Base-by-base conservation (phyloP, 2,329 filamentous ascomycete species). In the Clonostachys rhizophaga region DNA sequence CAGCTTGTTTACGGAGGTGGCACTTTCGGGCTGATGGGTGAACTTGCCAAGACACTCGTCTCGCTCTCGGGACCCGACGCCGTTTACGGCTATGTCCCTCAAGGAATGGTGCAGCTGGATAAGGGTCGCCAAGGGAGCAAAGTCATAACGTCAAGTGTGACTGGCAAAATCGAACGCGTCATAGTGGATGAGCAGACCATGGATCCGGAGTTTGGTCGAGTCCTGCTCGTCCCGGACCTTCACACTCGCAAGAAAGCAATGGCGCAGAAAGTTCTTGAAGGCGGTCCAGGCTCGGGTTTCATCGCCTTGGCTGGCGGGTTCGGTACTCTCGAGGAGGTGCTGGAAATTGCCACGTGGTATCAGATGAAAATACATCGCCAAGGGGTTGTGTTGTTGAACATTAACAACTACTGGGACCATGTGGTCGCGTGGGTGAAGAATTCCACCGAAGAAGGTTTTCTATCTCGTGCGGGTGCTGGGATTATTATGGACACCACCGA, bases 251-350 rank as follows among this genome's bases (percentile, higher is more conserved):
- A 99, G 75, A 83, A 87, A 55, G 76, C 94, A 71, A 97, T 99
- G 92, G 92, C 91, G 6, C 75, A 83, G 57, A 87, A 92, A 64
- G 90, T 97, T 13, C 79, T 95, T 20, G 78, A 81, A 17, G 90
- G 89, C 18, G 91, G 87, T 0, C 82, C 84, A 0, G 92, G 92
- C 1, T 86, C 83, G 47, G 92, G 92, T 12, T 99, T 99, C 69
- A 83, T 97, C 36, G 91, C 90, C 24, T 72, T 99, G 49, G 83
- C 81, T 46, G 92, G 92, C 39, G 94, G 94, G 1, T 97, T 92
- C 66, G 94, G 94, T n/a, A 97, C 94, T 3, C 78, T 97, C 63
- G 94, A 97, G 71, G 94, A 99, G 75, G 77, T 97, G 62, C 91
- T 96, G 67, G 89, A 94, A 71, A 82, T 89, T 3, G 84, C 84